phyloP scores from a whole-genome alignment of 129 eudicot genomes.

The Artemisia annua region DNA sequence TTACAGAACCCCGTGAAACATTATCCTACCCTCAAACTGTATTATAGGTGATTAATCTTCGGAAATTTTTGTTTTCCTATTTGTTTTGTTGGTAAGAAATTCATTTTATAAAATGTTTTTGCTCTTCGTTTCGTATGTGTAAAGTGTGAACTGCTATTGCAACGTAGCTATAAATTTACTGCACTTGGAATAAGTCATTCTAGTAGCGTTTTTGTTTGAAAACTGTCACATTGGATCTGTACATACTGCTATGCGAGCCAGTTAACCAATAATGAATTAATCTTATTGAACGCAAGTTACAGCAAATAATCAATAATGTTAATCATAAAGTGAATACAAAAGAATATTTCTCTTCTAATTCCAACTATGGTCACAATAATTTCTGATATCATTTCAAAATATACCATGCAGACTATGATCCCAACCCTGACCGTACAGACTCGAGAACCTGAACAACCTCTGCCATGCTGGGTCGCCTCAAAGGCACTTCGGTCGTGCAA shows the following conservation, averaged over 20 bases:
- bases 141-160: slow-evolving; percentile 23
- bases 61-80: neutral
- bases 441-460: slow-evolving; percentile 97
- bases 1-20: slow-evolving; percentile 8
- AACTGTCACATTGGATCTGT: neutral
- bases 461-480: slow-evolving; percentile 91
- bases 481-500: slow-evolving; percentile 67
- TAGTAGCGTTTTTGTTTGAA: neutral
- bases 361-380: slow-evolving; percentile 3
- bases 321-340: slow-evolving; percentile 49
- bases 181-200: neutral
- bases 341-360: slow-evolving; percentile 33
- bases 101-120: slow-evolving; percentile 12
- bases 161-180: neutral
- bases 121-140: slow-evolving; percentile 20
- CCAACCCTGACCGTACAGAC: slow-evolving; percentile 56
- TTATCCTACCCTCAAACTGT: slow-evolving; percentile 26
- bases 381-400: neutral
- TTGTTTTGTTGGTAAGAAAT: slow-evolving; percentile 30
- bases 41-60: slow-evolving; percentile 22
- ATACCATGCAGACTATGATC: slow-evolving; percentile 8
- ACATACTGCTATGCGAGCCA: no score
- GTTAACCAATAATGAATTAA: neutral
- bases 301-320: slow-evolving; percentile 38
- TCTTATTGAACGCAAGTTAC: slow-evolving; percentile 49